Evolutionary conservation across 1,139 yeast genomes (phyloP), one percentile per base, ranked within the genome.

Genomic region (Yamadazyma conglobata): DNA sequence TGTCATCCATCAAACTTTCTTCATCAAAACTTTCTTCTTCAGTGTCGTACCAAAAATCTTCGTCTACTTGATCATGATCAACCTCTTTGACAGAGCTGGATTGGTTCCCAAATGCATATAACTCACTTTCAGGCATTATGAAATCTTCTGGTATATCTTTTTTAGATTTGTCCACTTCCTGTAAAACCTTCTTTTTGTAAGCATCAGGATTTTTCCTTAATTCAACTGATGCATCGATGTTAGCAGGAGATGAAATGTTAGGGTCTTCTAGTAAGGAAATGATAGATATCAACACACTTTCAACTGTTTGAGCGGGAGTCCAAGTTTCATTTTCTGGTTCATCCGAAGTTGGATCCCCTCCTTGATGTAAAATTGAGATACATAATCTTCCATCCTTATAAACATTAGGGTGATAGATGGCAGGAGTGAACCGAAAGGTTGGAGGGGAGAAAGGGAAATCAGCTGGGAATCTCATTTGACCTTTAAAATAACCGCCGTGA

Each of bases 241-340:
- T 91, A 6, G 98, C 98, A 4, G 98, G 97, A 5, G 95, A 84
- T 35, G 79, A 77, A 32, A 82, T 86, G 58, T 89, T 89, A 33
- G 97, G 97, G 58, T 89, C 96, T 51, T 88, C 95, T 48, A 89
- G 71, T 36, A 89, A 70, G 5, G 96, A 86, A 22, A 89, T 85
- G 46, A 89, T 89, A 28, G 95, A 84, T 39, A 89, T 83, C 49
- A 89, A 73, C 8, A 89, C 96, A 24, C 86, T 72, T 58, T 89
- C 97, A 7, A 87, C 97, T 10, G 94, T 82, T 61, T 89, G 97
- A 3, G 95, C 96, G 0, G 97, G 97, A 25, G 91, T 78, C 97
- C 97, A 89, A 15, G 89, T 84, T 56, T 84, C 97, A 38, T 82
- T 80, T 48, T 87, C 96, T 4, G 89, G 94, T 55, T 88, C 96